Conservation (phyloP, 164 flowering plant species). For the Taxillus chinensis region DNA sequence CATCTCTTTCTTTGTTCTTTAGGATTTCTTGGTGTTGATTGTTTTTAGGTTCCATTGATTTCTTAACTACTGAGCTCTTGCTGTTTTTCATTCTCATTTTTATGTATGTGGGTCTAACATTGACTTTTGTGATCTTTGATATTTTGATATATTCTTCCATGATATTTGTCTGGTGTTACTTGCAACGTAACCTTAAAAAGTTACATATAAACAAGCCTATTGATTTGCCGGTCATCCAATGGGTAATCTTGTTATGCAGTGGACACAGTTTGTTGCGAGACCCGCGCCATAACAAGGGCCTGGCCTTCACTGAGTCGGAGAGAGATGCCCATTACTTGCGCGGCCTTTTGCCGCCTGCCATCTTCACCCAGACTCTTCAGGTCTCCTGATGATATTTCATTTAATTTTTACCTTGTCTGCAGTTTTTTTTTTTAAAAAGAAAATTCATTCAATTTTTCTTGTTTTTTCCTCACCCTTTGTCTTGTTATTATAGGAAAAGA, state of each 20-base stretch:
- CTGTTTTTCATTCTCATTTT: no score
- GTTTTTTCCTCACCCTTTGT: not conserved
- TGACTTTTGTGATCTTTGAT: no score
- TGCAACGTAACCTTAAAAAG: no score
- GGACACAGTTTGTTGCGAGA: constrained; percentile 30
- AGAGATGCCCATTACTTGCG: constrained; percentile 56
- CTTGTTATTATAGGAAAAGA: constrained; percentile 37
- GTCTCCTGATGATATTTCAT: constrained; percentile 12
- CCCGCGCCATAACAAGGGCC: constrained; percentile 57
- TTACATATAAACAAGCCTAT: no score
- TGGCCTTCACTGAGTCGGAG: constrained; percentile 47
- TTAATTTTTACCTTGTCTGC: not conserved
- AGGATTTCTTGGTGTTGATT: not conserved
- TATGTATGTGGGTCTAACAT: no score
- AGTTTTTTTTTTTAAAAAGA: not conserved
- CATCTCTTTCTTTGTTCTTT: not conserved
- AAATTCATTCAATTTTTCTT: not conserved
- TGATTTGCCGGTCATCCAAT: no score
- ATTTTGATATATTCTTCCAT: no score
- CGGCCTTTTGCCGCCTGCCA: constrained; percentile 51
- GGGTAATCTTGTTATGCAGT: no score
- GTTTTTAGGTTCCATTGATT: not conserved
- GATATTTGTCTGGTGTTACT: no score
- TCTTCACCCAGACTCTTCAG: constrained; percentile 51
- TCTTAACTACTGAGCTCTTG: no score